Conservation (phyloP, 192 early-diverging fungal genomes). For the Coemansia sp. region DNA sequence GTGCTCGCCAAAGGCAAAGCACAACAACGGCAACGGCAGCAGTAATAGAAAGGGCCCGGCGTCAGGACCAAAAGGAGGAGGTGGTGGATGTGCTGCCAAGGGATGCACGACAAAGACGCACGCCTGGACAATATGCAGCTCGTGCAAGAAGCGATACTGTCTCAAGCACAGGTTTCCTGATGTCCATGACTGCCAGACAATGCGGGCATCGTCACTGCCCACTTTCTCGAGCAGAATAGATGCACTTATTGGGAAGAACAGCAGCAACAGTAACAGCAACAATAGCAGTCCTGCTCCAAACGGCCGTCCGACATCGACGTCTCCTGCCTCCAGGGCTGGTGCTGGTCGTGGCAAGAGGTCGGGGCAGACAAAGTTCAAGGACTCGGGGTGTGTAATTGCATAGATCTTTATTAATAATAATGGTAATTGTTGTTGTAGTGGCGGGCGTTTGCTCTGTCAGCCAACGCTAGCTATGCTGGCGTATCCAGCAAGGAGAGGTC, state of each 20-base stretch:
- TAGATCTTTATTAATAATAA: constrained; percentile 4
- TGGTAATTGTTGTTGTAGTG: too few relatives aligned
- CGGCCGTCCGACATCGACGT: neutral
- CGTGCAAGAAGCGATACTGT: constrained; percentile 69
- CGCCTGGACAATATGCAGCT: constrained; percentile 66
- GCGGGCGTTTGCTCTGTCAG: too few relatives aligned
- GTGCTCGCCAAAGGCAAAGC: constrained; percentile 17
- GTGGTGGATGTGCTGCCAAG: constrained; percentile 56
- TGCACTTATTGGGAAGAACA: neutral
- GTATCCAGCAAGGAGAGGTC: too few relatives aligned
- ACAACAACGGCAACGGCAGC: constrained; percentile 53
- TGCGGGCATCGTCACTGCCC: constrained; percentile 29
- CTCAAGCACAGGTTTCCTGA: constrained; percentile 75
- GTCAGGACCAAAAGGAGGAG: constrained; percentile 51
- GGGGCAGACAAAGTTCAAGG: constrained; percentile 15
- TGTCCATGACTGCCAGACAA: constrained; percentile 64
- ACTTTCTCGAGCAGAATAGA: neutral
- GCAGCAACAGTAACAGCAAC: neutral
- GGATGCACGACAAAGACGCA: constrained; percentile 68
- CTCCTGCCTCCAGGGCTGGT: constrained; percentile 1
- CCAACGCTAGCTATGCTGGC: too few relatives aligned
- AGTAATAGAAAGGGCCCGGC: constrained; percentile 25
- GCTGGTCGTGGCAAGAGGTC: neutral
- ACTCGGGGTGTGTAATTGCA: constrained; percentile 31
- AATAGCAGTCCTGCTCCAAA: neutral